Base-by-base conservation (phyloP, 257 asterid species). In the Solanum okadae region DNA sequence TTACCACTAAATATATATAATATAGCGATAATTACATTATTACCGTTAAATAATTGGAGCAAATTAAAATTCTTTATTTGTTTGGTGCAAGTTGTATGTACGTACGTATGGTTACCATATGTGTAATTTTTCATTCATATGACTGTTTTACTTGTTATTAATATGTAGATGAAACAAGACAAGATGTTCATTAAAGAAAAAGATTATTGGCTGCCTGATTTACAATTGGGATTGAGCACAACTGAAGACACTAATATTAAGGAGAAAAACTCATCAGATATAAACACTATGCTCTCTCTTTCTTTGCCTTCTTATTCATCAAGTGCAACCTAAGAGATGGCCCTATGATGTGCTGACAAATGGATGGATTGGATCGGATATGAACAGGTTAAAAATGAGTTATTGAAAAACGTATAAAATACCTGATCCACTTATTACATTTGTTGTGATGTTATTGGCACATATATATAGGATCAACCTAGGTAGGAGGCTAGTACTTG, bases 271-370 rank as follows among this genome's bases (percentile, higher is more conserved):
- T 35, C 63, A 78, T 75, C 92, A 86, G 95, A 93, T 72, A 92
- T 93, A 38, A 92, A 92, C 93, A 96, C 99, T 9, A 91, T 91
- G 94, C 98, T 96, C 87, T 96, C 99, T 77, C 97, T 96, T 35
- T 93, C 97, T 46, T 86, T 93, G 67, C 85, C 67, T 44, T 79
- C 67, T 79, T 79, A 44, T 79, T 44, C 85, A 27, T 44, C 67
- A 79, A 79, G 40, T 79, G 67, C 67, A 79, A 79, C 67, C 40
- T 79, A 44, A 79, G 40, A 44, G 67, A 79, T 44, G 67, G 40
- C 11, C 3, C 22, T 2, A 37, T 3, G 83, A 3, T 4, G 29
- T 0, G 52, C 16, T 75, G 18, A 25, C 56, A 76, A 2, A 37
- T 76, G 20, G 33, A 37, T 9, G 33, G 6, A 23, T 76, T 12